Percentiles rank a stretch among this genome's conserved stretches.
Conservation (phyloP, 2,329 filamentous ascomycete species). For the Colletotrichum cuscutae region DNA sequence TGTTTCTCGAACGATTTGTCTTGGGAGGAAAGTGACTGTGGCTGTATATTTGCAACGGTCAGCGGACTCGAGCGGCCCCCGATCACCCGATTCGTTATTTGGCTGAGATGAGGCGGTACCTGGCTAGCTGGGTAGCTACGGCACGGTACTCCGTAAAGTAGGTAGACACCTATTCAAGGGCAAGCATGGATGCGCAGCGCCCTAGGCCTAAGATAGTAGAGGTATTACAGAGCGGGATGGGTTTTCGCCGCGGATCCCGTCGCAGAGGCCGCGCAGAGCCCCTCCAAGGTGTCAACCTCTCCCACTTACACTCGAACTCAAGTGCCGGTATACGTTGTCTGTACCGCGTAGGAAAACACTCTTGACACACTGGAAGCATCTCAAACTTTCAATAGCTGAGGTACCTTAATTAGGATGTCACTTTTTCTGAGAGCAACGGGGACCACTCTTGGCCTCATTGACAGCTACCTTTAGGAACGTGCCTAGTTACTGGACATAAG, state of each 20-base stretch:
- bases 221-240: not conserved
- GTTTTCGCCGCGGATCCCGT: not conserved
- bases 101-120: not conserved
- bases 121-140: not conserved
- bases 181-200: not conserved
- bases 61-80: not conserved
- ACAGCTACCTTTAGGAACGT: not conserved
- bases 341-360: not conserved
- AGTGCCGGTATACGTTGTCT: not conserved
- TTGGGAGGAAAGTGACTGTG: not conserved
- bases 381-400: not conserved
- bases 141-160: not conserved
- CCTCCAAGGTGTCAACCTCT: not conserved
- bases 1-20: conserved; percentile 17
- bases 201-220: not conserved
- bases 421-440: not conserved
- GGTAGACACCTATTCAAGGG: not conserved
- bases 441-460: not conserved
- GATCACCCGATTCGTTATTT: not conserved
- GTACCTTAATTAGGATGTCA: not conserved
- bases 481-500: not conserved
- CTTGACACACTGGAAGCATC: not conserved
- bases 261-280: not conserved
- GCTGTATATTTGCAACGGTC: not conserved
- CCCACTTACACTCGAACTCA: not conserved